phyloP scores from a whole-genome alignment of 495 filamentous ascomycete genomes.

The Penicillium daleae region DNA sequence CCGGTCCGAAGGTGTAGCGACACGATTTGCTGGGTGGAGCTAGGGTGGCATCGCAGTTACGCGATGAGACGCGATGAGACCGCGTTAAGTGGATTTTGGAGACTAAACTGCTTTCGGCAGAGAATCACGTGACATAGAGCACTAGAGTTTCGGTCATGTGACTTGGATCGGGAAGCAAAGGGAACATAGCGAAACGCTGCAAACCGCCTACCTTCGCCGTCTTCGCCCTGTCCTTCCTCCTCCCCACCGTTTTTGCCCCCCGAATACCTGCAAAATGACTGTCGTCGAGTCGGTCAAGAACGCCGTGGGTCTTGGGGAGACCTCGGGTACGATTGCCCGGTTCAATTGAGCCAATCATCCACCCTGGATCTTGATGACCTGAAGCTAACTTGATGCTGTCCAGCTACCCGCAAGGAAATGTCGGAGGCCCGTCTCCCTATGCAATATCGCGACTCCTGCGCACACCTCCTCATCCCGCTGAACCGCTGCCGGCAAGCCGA shows the following conservation, averaged over 20 bases:
- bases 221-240: slow-evolving; percentile 24
- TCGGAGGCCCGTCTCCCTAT: slow-evolving; percentile 85
- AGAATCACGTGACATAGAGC: slow-evolving; percentile 14
- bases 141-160: slow-evolving; percentile 32
- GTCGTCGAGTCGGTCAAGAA: slow-evolving; percentile 59
- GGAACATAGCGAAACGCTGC: slow-evolving; percentile 37
- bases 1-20: slow-evolving; percentile 17
- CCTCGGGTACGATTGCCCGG: slow-evolving; percentile 42
- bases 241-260: slow-evolving; percentile 20
- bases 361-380: slow-evolving; percentile 23
- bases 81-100: slow-evolving; percentile 36
- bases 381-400: slow-evolving; percentile 26
- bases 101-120: slow-evolving; percentile 33
- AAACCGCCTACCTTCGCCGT: slow-evolving; percentile 36
- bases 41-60: slow-evolving; percentile 25
- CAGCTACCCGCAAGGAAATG: slow-evolving; percentile 89
- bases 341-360: slow-evolving; percentile 27
- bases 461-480: slow-evolving; percentile 88
- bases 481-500: slow-evolving; percentile 91
- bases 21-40: slow-evolving; percentile 28
- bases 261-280: slow-evolving; percentile 44
- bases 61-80: slow-evolving; percentile 21
- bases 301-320: slow-evolving; percentile 52
- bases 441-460: slow-evolving; percentile 92
- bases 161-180: slow-evolving; percentile 30